These are phyloP conservation scores for Penicillium sp. DNA, from an alignment of 2,329 filamentous ascomycete species.

Conservation along the genomic window DNA sequence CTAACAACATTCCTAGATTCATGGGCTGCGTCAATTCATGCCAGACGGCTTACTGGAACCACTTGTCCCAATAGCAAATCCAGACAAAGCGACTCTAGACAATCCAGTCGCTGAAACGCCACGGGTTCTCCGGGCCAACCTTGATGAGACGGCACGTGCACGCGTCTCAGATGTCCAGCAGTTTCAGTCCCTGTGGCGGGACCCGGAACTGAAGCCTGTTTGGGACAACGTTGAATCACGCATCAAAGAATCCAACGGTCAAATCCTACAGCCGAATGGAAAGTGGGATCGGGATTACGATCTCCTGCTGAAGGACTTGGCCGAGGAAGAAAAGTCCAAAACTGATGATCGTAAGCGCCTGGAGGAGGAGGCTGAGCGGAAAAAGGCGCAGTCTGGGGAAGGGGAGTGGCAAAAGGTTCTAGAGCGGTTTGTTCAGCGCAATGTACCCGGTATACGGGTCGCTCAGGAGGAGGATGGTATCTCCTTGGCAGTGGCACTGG, in stretches of 20 bases:
- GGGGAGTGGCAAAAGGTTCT: constrained; percentile 37
- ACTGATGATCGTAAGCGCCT: constrained; percentile 26
- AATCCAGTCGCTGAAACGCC: constrained; percentile 36
- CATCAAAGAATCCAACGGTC: constrained; percentile 40
- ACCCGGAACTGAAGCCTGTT: constrained; percentile 41
- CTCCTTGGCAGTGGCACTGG: constrained; percentile 31
- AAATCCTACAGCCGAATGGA: constrained; percentile 37
- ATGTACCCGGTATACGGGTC: constrained; percentile 33
- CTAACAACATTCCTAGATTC: constrained; percentile 35
- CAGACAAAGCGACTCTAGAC: constrained; percentile 20
- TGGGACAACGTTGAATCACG: constrained; percentile 40
- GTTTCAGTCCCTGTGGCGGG: constrained; percentile 44
- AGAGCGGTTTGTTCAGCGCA: constrained; percentile 31
- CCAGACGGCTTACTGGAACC: constrained; percentile 44
- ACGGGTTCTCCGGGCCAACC: constrained; percentile 33
- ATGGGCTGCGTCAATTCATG: constrained; percentile 44
- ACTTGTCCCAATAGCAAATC: constrained; percentile 40
- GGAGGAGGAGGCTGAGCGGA: constrained; percentile 33
- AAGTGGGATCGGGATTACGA: constrained; percentile 47
- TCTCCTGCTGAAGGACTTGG: constrained; percentile 33
- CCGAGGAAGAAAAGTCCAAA: constrained; percentile 29
- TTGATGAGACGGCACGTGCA: constrained; percentile 37
- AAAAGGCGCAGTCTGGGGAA: constrained; percentile 27
- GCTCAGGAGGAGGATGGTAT: constrained; percentile 24
- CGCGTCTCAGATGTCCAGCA: constrained; percentile 39